Evolutionary conservation across 2,329 filamentous ascomycete genomes (phyloP).

Genomic region (Acrocalymma vagum): DNA sequence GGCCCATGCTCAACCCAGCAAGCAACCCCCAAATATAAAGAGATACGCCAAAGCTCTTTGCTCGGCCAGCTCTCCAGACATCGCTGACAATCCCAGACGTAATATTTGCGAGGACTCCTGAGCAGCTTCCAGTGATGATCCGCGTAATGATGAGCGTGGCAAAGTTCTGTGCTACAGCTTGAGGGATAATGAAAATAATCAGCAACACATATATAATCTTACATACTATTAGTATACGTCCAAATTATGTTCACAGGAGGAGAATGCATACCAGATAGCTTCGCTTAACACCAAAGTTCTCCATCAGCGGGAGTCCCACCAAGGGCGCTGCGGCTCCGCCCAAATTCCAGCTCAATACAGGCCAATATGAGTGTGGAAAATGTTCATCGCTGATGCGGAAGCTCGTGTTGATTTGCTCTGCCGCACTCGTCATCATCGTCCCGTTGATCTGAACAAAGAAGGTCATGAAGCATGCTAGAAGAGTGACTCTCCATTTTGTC

Average conservation of each 20-base stretch:
- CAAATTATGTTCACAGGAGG: background rate
- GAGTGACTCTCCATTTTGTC: conserved; percentile 54
- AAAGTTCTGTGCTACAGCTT: conserved; percentile 54
- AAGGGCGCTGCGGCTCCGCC: conserved; percentile 53
- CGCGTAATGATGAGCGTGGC: conserved; percentile 55
- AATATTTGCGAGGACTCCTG: conserved; percentile 53
- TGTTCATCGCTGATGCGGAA: conserved; percentile 48
- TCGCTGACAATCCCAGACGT: conserved; percentile 45
- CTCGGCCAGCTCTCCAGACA: conserved; percentile 47
- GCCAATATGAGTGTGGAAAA: conserved; percentile 53
- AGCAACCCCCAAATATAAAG: conserved; percentile 55
- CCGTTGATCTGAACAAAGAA: conserved; percentile 42
- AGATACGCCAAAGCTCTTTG: conserved; percentile 53
- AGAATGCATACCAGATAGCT: conserved; percentile 48
- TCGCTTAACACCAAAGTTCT: conserved; percentile 54
- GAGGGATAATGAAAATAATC: conserved; percentile 52
- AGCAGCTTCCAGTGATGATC: conserved; percentile 55
- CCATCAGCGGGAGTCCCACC: conserved; percentile 53
- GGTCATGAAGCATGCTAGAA: conserved; percentile 54
- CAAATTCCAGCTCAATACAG: conserved; percentile 52
- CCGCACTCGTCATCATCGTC: conserved; percentile 42
- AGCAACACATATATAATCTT: conserved; percentile 50
- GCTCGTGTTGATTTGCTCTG: conserved; percentile 46
- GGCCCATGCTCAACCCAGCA: conserved; percentile 54
- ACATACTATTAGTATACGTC: conserved; percentile 11